Conservation (phyloP, 305 asterid genomes). For the Withania somnifera region DNA sequence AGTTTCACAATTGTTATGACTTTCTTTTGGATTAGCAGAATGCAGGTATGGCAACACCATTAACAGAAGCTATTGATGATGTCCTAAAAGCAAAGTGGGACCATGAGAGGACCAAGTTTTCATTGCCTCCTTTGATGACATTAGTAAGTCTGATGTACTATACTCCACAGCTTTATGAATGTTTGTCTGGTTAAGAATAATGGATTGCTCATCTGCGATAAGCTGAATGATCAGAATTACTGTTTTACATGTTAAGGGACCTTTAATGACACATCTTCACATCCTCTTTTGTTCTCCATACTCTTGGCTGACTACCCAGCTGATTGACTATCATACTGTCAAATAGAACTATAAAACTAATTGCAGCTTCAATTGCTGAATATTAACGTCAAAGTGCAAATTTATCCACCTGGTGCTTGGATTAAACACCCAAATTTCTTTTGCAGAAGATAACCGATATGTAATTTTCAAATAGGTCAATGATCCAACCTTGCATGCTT, state of each 20-base stretch:
- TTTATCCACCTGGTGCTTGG: not conserved
- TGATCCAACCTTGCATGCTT: not conserved
- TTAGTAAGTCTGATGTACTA: slow-evolving; percentile 40
- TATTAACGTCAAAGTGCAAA: not conserved
- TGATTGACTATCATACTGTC: not conserved
- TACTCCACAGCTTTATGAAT: not conserved
- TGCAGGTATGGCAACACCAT: slow-evolving; percentile 36
- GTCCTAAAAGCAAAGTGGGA: slow-evolving; percentile 85
- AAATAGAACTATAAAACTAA: not conserved
- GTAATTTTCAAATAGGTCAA: not conserved
- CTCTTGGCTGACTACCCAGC: not conserved
- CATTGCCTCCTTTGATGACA: slow-evolving; percentile 85
- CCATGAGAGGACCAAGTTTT: slow-evolving; percentile 72
- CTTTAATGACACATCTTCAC: not conserved
- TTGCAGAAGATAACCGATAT: not conserved
- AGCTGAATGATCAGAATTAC: not conserved
- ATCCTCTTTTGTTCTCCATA: not conserved
- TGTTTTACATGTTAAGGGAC: not conserved
- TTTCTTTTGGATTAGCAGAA: slow-evolving; percentile 31
- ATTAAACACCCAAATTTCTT: not conserved
- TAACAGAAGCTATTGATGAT: slow-evolving; percentile 53
- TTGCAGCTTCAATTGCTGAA: not conserved
- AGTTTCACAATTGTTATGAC: not conserved
- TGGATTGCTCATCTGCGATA: not conserved
- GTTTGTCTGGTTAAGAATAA: not conserved